Percentiles rank a stretch among this genome's conserved stretches.
Evolutionary conservation across 2,329 filamentous ascomycete species (phyloP).

Genomic region (Aureobasidium melanogenum): DNA sequence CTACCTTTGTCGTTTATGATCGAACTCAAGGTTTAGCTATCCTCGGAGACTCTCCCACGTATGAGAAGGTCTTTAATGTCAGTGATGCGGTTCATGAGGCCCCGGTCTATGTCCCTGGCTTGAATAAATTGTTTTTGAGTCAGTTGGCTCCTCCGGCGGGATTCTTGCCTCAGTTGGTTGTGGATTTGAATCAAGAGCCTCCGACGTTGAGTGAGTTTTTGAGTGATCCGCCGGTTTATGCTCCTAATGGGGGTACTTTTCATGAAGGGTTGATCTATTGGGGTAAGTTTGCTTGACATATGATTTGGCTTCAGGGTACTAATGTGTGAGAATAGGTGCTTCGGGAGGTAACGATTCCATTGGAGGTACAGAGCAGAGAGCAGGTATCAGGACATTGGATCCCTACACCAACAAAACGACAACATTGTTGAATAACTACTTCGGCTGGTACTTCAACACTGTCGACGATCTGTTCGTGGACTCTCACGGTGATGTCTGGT

Average conservation of each 20-base stretch:
- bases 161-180: slow-evolving; percentile 27
- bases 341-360: slow-evolving; percentile 31
- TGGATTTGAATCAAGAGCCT: slow-evolving; percentile 36
- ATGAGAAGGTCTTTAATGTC: slow-evolving; percentile 31
- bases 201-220: slow-evolving; percentile 31
- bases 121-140: slow-evolving; percentile 34
- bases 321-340: slow-evolving; percentile 18
- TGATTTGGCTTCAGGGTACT: not conserved
- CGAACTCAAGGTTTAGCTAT: slow-evolving; percentile 25
- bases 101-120: slow-evolving; percentile 32
- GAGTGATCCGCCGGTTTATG: slow-evolving; percentile 35
- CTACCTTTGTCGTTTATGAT: not conserved
- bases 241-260: slow-evolving; percentile 35
- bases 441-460: slow-evolving; percentile 37
- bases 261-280: slow-evolving; percentile 33
- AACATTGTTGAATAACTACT: slow-evolving; percentile 38
- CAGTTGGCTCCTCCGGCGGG: slow-evolving; percentile 27
- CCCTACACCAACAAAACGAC: slow-evolving; percentile 34
- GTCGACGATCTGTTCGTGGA: slow-evolving; percentile 34
- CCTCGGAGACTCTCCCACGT: slow-evolving; percentile 30
- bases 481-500: slow-evolving; percentile 38
- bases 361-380: slow-evolving; percentile 30
- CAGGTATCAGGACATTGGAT: slow-evolving; percentile 35
- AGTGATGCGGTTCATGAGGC: slow-evolving; percentile 33
- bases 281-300: slow-evolving; percentile 13